Evolutionary conservation across 192 early-diverging fungal genomes (phyloP), one percentile per base, ranked within the genome.

Genomic region (Chytriomyces sp.): DNA sequence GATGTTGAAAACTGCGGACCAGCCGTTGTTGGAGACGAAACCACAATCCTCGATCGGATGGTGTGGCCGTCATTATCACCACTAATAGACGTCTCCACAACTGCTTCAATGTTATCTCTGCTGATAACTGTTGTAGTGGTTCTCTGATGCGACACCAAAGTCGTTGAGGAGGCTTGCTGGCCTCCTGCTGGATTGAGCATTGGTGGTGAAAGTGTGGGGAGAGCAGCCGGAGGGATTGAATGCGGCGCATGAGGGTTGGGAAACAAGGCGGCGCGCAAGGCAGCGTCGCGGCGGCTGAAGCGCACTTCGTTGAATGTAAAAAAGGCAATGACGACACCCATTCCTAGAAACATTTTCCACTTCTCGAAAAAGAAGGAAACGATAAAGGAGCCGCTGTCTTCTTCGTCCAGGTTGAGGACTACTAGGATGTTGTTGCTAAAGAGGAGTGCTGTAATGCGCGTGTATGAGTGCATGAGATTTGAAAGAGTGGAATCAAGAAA

Each of bases 311-410:
- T 57, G 18, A 35, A 24, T 8, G 45, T 43, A 57, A 71, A 71
- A 9, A 50, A 5, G 16, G 49, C 69, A 16, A 71, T 45, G 9
- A 71, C 69, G 47, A 71, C 9, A 8, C 8, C 24, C 69, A 71
- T 71, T 10, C 50, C 69, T 50, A 45, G n/a, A 60, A 71, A 71
- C 69, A 71, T 71, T 16, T 23, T 23, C 69, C 69, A 71, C 45
- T 71, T 71, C 7, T 60, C 50, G 13, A 35, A 9, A 13, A 71
- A 16, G 35, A 71, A 71, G 18, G 44, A 24, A 13, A 26, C 9
- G 20, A 71, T 23, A 48, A 71, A 71, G 16, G 69, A 71, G 50
- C 50, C 57, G 8, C 16, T 59, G 3, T 71, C n/a, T 20, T 45
- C 13, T 8, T 7, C 24, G 50, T 53, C 46, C 3, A 71, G 69